These are phyloP conservation scores for Uronychia setigera DNA, from an alignment of 73 alveolate species.

Conservation along the genomic window DNA sequence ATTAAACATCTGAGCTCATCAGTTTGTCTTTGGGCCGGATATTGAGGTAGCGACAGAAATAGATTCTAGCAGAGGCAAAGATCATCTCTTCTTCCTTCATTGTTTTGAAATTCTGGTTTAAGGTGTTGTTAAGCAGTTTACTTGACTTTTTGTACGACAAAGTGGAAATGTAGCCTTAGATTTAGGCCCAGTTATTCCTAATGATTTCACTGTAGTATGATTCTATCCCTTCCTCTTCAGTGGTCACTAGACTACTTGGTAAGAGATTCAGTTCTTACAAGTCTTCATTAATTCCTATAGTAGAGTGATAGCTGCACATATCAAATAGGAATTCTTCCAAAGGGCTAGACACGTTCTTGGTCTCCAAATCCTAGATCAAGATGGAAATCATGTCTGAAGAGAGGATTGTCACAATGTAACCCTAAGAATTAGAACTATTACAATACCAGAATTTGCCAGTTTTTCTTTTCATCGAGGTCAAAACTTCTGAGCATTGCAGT, in stretches of 20 bases:
- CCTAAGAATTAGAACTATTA: neutral
- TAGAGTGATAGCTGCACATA: constrained; percentile 26
- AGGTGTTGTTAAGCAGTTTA: constrained; percentile 26
- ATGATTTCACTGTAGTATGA: neutral
- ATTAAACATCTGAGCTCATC: constrained; percentile 35
- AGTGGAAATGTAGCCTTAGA: constrained; percentile 22
- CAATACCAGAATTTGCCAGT: constrained; percentile 30
- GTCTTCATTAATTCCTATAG: neutral
- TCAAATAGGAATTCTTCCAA: constrained; percentile 14
- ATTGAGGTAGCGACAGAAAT: constrained; percentile 36
- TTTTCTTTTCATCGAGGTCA: constrained; percentile 33
- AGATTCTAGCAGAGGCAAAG: constrained; percentile 18
- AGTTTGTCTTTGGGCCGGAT: constrained; percentile 22
- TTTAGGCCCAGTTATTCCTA: constrained; percentile 27
- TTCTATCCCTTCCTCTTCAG: neutral
- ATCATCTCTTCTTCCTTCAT: constrained; percentile 37
- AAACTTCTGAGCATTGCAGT: constrained; percentile 29
- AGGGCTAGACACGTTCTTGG: neutral
- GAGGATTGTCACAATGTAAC: constrained; percentile 26
- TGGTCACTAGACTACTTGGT: neutral
- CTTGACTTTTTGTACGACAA: constrained; percentile 25
- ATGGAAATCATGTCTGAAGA: constrained; percentile 24
- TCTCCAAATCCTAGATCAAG: constrained; percentile 4
- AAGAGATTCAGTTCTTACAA: neutral
- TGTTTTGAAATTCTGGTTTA: constrained; percentile 28